phyloP scores from a whole-genome alignment of 208 protist genomes.

The Crithidia thermophila region DNA sequence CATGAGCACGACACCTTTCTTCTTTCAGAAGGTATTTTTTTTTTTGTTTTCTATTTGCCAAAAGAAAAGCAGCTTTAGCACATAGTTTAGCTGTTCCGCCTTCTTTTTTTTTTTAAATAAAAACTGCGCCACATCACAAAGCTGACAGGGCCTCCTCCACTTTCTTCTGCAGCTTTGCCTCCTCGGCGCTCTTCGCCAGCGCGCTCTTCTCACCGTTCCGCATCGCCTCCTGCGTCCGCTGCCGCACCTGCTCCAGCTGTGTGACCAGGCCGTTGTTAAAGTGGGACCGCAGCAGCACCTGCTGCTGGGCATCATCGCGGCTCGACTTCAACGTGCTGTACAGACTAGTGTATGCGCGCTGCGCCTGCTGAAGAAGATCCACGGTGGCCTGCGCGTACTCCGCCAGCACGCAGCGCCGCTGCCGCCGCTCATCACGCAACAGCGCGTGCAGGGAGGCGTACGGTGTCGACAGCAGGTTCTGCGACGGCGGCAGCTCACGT shows the following conservation, averaged over 20 bases:
- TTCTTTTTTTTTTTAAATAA: not conserved
- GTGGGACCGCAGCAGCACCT: conserved; percentile 31
- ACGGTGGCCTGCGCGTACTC: conserved; percentile 19
- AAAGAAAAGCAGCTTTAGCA: not conserved
- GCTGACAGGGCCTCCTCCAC: conserved; percentile 34
- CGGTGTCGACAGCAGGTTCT: not conserved
- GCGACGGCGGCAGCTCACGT: no score
- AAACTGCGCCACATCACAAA: not conserved
- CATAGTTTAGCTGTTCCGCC: not conserved
- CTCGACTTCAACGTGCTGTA: not conserved
- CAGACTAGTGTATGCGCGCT: conserved; percentile 13
- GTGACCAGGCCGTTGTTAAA: conserved; percentile 18
- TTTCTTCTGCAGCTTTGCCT: conserved; percentile 40
- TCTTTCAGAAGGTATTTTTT: no score
- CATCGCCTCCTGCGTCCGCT: conserved; percentile 17
- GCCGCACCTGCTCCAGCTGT: conserved; percentile 10
- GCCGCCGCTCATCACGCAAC: conserved; percentile 23
- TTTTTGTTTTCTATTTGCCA: not conserved
- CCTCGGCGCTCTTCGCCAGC: conserved; percentile 25
- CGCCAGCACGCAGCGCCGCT: conserved; percentile 14
- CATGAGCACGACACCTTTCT: no score
- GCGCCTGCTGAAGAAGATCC: conserved; percentile 13
- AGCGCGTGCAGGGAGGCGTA: not conserved
- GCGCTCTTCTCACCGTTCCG: not conserved
- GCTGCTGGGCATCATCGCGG: conserved; percentile 29